Conservation (phyloP, 2,329 filamentous ascomycete genomes). For the Colletotrichum karsti region DNA sequence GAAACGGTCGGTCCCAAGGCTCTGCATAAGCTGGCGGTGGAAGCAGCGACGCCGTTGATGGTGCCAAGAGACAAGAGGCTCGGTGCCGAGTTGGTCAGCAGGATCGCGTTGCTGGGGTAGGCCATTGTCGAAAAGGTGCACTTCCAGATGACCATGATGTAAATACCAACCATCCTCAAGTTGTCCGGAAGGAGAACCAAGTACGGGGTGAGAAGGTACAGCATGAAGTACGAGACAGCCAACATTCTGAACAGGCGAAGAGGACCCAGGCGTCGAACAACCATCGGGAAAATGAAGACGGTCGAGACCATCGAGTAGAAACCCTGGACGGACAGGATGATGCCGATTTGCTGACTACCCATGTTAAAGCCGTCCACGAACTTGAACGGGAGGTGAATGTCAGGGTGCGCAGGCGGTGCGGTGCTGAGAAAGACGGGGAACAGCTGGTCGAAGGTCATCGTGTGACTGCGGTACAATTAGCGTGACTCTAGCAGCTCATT, state of each 20-base stretch:
- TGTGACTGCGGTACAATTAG: constrained; percentile 71
- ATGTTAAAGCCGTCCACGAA: constrained; percentile 90
- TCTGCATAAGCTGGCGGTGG: constrained; percentile 87
- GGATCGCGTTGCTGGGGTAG: constrained; percentile 89
- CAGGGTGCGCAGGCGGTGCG: constrained; percentile 49
- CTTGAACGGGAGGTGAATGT: constrained; percentile 76
- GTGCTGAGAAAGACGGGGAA: constrained; percentile 92
- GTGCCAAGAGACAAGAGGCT: constrained; percentile 86
- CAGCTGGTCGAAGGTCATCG: constrained; percentile 94
- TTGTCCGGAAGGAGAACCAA: constrained; percentile 81
- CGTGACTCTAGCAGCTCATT: not conserved
- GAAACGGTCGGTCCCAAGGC: constrained; percentile 91
- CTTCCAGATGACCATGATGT: constrained; percentile 85
- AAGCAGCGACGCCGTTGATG: constrained; percentile 92
- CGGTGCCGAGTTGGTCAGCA: constrained; percentile 88
- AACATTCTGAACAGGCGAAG: constrained; percentile 85
- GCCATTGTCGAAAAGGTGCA: constrained; percentile 92
- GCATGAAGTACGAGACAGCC: constrained; percentile 82
- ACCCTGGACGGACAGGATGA: constrained; percentile 89
- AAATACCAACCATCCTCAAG: constrained; percentile 78
- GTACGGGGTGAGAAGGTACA: constrained; percentile 91
- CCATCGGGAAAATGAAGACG: constrained; percentile 81
- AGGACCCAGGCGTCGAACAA: constrained; percentile 79
- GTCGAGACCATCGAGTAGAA: constrained; percentile 90
- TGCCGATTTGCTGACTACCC: constrained; percentile 83